phyloP scores from a whole-genome alignment of 2,329 filamentous ascomycete genomes.

The Aureobasidium musti region DNA sequence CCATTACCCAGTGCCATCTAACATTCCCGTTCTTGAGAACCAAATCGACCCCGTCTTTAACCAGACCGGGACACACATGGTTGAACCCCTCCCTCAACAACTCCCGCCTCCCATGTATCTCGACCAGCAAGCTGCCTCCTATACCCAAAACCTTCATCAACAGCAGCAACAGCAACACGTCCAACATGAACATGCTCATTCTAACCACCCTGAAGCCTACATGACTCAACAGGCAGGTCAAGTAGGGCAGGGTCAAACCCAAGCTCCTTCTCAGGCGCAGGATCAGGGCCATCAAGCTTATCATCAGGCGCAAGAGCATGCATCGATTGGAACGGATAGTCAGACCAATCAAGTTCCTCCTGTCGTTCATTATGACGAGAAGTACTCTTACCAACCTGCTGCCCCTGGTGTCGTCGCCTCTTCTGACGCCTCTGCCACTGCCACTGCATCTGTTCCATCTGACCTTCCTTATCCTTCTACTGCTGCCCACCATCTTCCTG shows the following conservation, averaged over 20 bases:
- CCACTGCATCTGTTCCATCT: slow-evolving; percentile 17
- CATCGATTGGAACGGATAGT: slow-evolving; percentile 24
- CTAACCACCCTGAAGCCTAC: slow-evolving; percentile 19
- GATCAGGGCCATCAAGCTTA: slow-evolving; percentile 12
- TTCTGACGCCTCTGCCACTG: slow-evolving; percentile 39
- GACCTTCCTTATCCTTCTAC: slow-evolving; percentile 15
- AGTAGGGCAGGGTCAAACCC: slow-evolving; percentile 5
- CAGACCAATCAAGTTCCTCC: slow-evolving; percentile 25
- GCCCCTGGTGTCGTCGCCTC: slow-evolving; percentile 33
- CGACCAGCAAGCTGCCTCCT: slow-evolving; percentile 2
- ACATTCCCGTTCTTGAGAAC: slow-evolving; percentile 68
- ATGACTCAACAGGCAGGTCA: slow-evolving; percentile 13
- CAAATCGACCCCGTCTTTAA: slow-evolving; percentile 73
- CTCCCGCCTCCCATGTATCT: slow-evolving; percentile 10
- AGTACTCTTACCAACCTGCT: slow-evolving; percentile 21
- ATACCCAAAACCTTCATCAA: slow-evolving; percentile 1
- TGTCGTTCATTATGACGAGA: slow-evolving; percentile 23
- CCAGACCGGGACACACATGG: slow-evolving; percentile 50
- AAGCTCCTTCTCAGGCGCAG: slow-evolving; percentile 2
- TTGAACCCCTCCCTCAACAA: slow-evolving; percentile 6
- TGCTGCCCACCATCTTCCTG: slow-evolving; percentile 28
- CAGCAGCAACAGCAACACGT: slow-evolving; percentile 1
- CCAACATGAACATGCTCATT: neutral
- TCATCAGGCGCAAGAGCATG: slow-evolving; percentile 28
- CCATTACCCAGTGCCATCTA: slow-evolving; percentile 67